These are phyloP conservation scores for Canna indica DNA, from an alignment of 176 grass and related monocot genomes.

Conservation along the genomic window DNA sequence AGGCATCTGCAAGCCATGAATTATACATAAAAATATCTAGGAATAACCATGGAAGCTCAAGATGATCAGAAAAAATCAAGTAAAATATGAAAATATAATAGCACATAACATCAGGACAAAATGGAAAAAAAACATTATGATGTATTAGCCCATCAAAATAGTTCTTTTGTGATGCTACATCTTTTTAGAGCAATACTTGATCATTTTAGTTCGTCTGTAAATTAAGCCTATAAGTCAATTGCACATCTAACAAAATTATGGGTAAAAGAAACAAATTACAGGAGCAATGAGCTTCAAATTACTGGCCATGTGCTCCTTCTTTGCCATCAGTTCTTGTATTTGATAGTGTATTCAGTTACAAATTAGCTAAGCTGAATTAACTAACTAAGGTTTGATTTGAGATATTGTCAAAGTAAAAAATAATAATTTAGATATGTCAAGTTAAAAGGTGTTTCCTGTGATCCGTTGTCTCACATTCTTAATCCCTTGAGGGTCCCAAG, in stretches of 20 bases:
- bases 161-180: neutral
- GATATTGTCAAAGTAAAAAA: neutral
- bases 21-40: neutral
- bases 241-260: too few species aligned
- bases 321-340: neutral
- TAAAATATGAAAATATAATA: neutral
- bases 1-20: slow-evolving; percentile 47
- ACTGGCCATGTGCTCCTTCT: neutral
- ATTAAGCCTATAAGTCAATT: too few species aligned
- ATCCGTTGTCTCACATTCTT: too few species aligned
- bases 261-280: neutral
- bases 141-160: neutral
- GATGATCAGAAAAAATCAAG: neutral
- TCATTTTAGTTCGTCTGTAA: neutral
- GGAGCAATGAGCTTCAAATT: neutral
- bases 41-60: neutral
- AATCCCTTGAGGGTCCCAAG: too few species aligned
- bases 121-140: neutral
- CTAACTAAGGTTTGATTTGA: neutral
- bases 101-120: neutral
- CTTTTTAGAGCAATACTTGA: neutral
- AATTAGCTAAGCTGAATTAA: neutral
- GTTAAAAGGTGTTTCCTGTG: too few species aligned
- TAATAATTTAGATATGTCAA: too few species aligned
- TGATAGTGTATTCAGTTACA: neutral